These are phyloP conservation scores for Lactarius psammicola DNA, from an alignment of 768 basidiomycete genomes.

Conservation along the genomic window DNA sequence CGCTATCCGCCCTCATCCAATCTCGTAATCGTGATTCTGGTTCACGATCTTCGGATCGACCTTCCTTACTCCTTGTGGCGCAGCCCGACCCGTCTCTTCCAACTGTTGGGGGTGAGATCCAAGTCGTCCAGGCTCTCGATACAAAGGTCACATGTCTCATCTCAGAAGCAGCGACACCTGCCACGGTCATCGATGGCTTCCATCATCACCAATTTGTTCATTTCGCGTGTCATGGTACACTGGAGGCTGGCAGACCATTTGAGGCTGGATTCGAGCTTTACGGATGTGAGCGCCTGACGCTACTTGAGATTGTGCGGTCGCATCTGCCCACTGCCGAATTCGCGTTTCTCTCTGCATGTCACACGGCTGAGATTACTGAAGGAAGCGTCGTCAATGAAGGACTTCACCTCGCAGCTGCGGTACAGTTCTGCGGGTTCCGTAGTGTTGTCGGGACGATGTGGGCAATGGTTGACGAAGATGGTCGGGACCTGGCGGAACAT, in stretches of 20 bases:
- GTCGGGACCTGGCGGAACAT: too few species aligned
- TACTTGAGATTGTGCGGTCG: neutral
- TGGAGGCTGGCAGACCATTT: neutral
- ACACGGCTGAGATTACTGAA: neutral
- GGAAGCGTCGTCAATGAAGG: neutral
- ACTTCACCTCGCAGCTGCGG: too few species aligned
- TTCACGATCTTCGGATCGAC: too few species aligned
- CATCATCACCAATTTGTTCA: neutral
- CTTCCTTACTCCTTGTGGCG: neutral
- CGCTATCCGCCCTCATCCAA: too few species aligned
- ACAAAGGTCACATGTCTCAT: neutral
- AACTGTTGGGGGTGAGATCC: neutral
- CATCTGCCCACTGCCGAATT: neutral
- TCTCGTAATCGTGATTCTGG: too few species aligned
- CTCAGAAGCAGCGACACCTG: too few species aligned
- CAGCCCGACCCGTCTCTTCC: slow-evolving; percentile 3
- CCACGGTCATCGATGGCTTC: neutral
- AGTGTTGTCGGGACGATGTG: slow-evolving; percentile 5
- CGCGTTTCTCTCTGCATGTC: slow-evolving; percentile 6
- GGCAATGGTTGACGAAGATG: neutral
- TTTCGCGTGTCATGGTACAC: slow-evolving; percentile 10
- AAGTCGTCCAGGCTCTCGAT: neutral
- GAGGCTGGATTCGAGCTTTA: neutral
- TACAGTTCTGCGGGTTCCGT: too few species aligned
- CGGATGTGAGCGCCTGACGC: neutral